Conservation (phyloP, 208 protist genomes). For the Acanthamoeba pearcei region DNA sequence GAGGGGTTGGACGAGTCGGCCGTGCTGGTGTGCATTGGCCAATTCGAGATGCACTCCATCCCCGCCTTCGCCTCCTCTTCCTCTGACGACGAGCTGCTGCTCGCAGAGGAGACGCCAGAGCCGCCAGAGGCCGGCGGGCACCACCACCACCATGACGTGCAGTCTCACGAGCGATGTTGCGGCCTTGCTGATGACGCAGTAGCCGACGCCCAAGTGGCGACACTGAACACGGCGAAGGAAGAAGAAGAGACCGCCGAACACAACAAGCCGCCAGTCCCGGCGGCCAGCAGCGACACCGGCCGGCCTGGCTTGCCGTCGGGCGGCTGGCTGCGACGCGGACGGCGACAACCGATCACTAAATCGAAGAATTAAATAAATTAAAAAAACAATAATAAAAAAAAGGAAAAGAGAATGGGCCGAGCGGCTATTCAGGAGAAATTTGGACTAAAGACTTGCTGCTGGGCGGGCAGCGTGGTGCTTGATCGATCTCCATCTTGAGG, state of each 20-base stretch:
- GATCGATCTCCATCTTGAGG: not conserved
- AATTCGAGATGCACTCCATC: conserved; percentile 32
- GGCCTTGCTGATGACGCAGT: not conserved
- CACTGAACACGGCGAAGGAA: not conserved
- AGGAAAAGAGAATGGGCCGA: not conserved
- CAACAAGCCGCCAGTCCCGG: not conserved
- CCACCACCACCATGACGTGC: not conserved
- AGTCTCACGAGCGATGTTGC: conserved; percentile 8
- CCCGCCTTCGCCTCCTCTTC: not conserved
- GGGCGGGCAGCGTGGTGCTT: not conserved
- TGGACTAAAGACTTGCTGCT: not conserved
- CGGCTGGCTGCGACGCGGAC: not conserved
- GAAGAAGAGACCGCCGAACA: not conserved
- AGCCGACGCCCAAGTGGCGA: not conserved
- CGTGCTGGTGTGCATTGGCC: conserved; percentile 16
- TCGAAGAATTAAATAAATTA: not conserved
- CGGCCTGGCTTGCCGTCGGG: not conserved
- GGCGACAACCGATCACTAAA: not conserved
- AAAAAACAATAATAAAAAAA: not conserved
- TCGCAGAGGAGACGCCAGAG: not conserved
- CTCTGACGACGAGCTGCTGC: not conserved
- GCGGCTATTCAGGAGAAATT: not conserved
- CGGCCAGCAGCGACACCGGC: not conserved
- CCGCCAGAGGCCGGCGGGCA: not conserved
- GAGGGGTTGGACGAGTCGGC: conserved; percentile 22